Percentiles rank a stretch among this genome's conserved stretches.
Evolutionary conservation across 495 filamentous ascomycete species (phyloP).

Genomic region (Chaetomidium leptoderma): DNA sequence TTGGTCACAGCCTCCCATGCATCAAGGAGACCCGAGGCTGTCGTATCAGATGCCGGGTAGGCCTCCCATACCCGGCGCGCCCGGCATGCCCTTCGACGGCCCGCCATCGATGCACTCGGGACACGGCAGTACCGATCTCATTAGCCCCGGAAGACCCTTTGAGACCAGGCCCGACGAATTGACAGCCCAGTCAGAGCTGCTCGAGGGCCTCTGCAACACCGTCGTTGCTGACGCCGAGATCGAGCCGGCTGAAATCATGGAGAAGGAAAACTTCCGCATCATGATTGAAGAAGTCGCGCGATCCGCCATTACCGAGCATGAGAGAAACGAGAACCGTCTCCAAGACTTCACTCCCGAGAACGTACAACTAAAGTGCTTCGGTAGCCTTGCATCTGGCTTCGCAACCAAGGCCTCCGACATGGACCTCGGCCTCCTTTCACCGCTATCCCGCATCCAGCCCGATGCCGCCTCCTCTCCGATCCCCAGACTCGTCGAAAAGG

Average conservation of each 20-base stretch:
- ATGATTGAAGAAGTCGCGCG: slow-evolving; percentile 55
- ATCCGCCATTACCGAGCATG: slow-evolving; percentile 48
- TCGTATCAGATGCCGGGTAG: not conserved
- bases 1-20: slow-evolving; percentile 23
- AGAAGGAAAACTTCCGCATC: slow-evolving; percentile 60
- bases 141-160: slow-evolving; percentile 17
- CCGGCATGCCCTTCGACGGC: slow-evolving; percentile 15
- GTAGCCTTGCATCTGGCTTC: slow-evolving; percentile 69
- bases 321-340: slow-evolving; percentile 35
- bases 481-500: slow-evolving; percentile 62
- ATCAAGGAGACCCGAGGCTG: slow-evolving; percentile 11
- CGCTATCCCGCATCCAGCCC: slow-evolving; percentile 45
- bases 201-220: slow-evolving; percentile 42
- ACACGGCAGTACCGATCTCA: slow-evolving; percentile 15
- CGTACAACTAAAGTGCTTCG: slow-evolving; percentile 63
- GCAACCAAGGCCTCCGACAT: slow-evolving; percentile 70
- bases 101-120: slow-evolving; percentile 14
- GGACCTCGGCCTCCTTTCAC: slow-evolving; percentile 65
- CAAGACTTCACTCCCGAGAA: slow-evolving; percentile 42
- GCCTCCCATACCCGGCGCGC: slow-evolving; percentile 4
- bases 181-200: slow-evolving; percentile 40
- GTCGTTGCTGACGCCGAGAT: slow-evolving; percentile 47
- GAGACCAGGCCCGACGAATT: slow-evolving; percentile 34
- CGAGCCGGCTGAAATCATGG: slow-evolving; percentile 47
- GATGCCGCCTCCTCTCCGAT: slow-evolving; percentile 51